Conservation (phyloP, 495 filamentous ascomycete genomes). For the Cairneyella variabilis region DNA sequence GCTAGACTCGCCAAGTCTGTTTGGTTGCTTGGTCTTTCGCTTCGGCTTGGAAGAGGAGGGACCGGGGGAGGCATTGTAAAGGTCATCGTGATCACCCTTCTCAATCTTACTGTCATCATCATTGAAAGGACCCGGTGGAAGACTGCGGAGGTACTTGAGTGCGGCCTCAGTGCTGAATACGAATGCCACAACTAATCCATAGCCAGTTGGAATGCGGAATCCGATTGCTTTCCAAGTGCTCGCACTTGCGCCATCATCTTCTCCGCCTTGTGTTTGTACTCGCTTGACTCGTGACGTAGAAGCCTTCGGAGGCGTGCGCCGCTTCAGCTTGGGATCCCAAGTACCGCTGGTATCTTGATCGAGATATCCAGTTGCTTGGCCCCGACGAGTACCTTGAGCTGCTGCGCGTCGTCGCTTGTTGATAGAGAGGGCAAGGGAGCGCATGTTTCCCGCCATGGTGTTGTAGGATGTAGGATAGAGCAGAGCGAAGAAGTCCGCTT, state of each 20-base stretch:
- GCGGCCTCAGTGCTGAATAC: conserved; percentile 2
- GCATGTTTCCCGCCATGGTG: not conserved
- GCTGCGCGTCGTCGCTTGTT: conserved; percentile 3
- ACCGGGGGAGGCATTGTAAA: not conserved
- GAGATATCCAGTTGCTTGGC: conserved; percentile 6
- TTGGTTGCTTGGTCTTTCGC: not conserved
- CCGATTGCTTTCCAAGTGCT: no score
- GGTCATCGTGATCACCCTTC: not conserved
- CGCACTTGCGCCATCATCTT: not conserved
- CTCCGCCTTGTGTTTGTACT: not conserved
- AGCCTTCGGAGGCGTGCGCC: not conserved
- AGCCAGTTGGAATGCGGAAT: conserved; percentile 3
- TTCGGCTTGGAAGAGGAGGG: not conserved
- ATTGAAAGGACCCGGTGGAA: conserved; percentile 2
- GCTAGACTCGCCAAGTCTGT: not conserved
- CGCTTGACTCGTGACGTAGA: not conserved
- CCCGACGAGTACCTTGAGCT: not conserved
- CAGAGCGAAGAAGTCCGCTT: not conserved
- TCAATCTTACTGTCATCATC: not conserved
- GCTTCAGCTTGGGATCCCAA: conserved; percentile 12
- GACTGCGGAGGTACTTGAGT: conserved; percentile 11
- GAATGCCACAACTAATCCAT: conserved; percentile 5
- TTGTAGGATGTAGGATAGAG: not conserved
- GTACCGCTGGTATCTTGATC: conserved; percentile 23
- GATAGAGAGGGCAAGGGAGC: not conserved